Conservation (phyloP, 208 protist species). For the Acanthamoeba rhysodes region DNA sequence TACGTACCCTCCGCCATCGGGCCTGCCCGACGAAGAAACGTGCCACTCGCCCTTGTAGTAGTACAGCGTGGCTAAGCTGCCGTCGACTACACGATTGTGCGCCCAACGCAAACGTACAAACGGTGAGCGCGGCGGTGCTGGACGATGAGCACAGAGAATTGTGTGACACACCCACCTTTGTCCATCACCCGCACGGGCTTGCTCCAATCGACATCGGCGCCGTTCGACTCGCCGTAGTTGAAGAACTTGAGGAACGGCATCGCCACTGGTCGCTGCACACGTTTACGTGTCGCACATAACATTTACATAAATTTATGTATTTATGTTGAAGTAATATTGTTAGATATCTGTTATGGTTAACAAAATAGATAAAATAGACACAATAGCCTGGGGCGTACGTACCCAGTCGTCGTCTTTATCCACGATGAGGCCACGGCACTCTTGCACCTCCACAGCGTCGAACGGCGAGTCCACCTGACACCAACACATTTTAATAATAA, state of each 20-base stretch:
- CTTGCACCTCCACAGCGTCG: not conserved
- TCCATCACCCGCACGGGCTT: slow-evolving; percentile 37
- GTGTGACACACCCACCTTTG: not conserved
- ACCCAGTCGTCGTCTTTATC: slow-evolving; percentile 28
- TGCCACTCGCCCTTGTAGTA: slow-evolving; percentile 50
- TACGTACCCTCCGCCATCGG: not conserved
- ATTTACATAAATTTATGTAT: not conserved
- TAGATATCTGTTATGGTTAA: not conserved
- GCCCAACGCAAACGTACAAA: not conserved
- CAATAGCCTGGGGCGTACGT: not conserved
- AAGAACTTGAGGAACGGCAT: slow-evolving; percentile 66
- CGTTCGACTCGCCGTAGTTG: slow-evolving; percentile 33
- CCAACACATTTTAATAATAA: not conserved
- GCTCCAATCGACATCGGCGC: slow-evolving; percentile 13
- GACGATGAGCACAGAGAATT: not conserved
- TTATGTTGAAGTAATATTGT: no score
- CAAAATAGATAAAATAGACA: not conserved
- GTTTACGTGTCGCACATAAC: not conserved
- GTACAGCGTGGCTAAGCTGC: slow-evolving; percentile 35
- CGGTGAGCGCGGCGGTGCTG: not conserved
- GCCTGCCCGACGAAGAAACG: not conserved
- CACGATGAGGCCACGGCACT: slow-evolving; percentile 37
- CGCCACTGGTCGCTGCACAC: not conserved
- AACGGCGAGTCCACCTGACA: slow-evolving; percentile 29
- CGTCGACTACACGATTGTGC: not conserved